Conservation (phyloP, 768 basidiomycete genomes). For the Steccherinum ochraceum region DNA sequence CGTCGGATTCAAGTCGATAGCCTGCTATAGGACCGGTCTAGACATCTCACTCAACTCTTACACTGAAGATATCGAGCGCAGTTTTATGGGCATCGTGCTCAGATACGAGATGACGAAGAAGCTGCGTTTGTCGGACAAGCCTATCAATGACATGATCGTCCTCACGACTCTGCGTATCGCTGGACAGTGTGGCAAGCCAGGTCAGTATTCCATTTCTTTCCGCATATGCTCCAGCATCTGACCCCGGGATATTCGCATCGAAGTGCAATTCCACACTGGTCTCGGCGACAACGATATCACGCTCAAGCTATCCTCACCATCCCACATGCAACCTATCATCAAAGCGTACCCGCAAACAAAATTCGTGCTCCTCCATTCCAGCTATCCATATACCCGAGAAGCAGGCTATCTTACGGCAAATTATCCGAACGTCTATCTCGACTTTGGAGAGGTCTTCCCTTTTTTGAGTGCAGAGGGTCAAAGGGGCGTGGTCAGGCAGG, state of each 20-base stretch:
- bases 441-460: slow-evolving; percentile 79
- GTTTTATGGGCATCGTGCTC: slow-evolving; percentile 26
- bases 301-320: slow-evolving; percentile 51
- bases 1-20: slow-evolving; percentile 68
- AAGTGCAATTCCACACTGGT: slow-evolving; percentile 84
- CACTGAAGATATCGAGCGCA: slow-evolving; percentile 15
- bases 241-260: background rate
- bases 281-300: slow-evolving; percentile 70
- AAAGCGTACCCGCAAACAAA: slow-evolving; percentile 51
- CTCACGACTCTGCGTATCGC: slow-evolving; percentile 48
- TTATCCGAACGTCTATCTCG: slow-evolving; percentile 69
- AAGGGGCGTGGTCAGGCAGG: slow-evolving; percentile 47
- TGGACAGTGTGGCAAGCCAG: slow-evolving; percentile 48
- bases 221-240: too few relatives aligned
- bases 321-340: slow-evolving; percentile 64
- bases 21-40: slow-evolving; percentile 74
- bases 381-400: slow-evolving; percentile 76
- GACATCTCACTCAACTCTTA: slow-evolving; percentile 30
- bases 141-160: slow-evolving; percentile 64
- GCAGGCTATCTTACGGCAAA: slow-evolving; percentile 71
- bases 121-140: slow-evolving; percentile 54
- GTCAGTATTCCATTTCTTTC: slow-evolving; percentile 27
- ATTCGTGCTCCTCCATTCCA: slow-evolving; percentile 67
- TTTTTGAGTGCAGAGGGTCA: slow-evolving; percentile 61
- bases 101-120: slow-evolving; percentile 29